These are phyloP conservation scores for Apiotrichum porosum DNA, from an alignment of 1,284 basidiomycete genomes.

Conservation along the genomic window DNA sequence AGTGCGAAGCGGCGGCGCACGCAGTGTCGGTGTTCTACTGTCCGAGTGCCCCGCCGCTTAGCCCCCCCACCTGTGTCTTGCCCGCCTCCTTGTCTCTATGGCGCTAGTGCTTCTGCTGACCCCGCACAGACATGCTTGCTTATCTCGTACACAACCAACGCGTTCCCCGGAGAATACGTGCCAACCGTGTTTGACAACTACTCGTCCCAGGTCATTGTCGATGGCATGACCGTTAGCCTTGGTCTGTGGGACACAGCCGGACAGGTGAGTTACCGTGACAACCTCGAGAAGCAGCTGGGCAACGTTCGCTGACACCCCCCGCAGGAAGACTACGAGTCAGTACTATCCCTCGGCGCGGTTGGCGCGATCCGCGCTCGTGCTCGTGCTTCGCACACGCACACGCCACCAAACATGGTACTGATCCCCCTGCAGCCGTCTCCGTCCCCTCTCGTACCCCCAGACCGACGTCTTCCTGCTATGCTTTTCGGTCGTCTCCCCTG, in stretches of 20 bases:
- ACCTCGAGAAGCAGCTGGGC: too few relatives aligned
- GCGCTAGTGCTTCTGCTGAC: too few relatives aligned
- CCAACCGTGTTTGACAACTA: constrained; percentile 64
- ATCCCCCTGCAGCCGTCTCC: constrained; percentile 67
- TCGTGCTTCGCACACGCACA: not conserved
- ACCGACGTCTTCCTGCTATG: constrained; percentile 99
- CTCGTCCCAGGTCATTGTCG: constrained; percentile 79
- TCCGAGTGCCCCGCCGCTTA: not conserved
- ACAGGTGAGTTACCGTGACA: constrained; percentile 52
- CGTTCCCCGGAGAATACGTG: constrained; percentile 83
- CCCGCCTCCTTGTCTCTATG: not conserved
- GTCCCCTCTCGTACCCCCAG: constrained; percentile 96
- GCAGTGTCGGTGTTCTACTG: not conserved
- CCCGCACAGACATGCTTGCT: constrained; percentile 80
- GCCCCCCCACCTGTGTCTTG: not conserved
- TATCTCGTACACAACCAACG: constrained; percentile 96
- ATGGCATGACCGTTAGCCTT: constrained; percentile 95
- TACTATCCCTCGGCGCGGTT: constrained; percentile 3
- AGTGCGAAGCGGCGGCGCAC: not conserved
- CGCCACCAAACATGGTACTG: too few relatives aligned
- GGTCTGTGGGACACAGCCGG: constrained; percentile 99
- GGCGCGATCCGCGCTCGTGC: too few relatives aligned
- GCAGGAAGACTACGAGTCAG: constrained; percentile 62
- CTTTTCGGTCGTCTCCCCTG: constrained; percentile 95
- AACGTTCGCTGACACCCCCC: not conserved